These are phyloP conservation scores for Guyanaporus albipodus DNA, from an alignment of 768 basidiomycete species.

Conservation along the genomic window DNA sequence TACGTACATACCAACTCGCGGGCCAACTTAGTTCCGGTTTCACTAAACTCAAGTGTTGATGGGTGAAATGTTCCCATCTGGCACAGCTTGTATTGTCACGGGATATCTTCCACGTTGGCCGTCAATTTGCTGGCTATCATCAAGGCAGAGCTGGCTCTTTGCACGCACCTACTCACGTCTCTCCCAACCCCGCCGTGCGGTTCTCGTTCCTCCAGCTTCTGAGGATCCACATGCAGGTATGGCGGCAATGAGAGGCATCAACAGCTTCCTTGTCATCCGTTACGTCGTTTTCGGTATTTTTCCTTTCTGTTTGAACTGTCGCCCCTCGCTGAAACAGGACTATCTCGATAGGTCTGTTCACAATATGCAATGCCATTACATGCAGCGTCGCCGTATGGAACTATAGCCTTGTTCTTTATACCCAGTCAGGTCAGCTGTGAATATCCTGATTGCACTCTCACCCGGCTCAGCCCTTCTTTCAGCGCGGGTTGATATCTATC, in stretches of 20 bases:
- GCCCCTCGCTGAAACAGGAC: background rate
- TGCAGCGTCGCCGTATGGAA: constrained; percentile 71
- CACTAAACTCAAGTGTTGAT: too few species aligned
- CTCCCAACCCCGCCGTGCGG: constrained; percentile 32
- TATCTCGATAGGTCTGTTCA: constrained; percentile 55
- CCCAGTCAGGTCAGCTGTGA: constrained; percentile 38
- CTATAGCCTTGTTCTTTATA: constrained; percentile 42
- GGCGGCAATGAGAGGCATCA: constrained; percentile 37
- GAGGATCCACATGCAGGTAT: constrained; percentile 28
- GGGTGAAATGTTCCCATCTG: constrained; percentile 12
- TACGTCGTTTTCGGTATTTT: constrained; percentile 56
- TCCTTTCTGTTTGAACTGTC: background rate
- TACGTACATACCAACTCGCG: constrained; percentile 15
- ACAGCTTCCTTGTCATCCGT: constrained; percentile 46
- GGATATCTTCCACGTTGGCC: constrained; percentile 7
- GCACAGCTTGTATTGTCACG: constrained; percentile 14
- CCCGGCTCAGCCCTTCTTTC: constrained; percentile 8
- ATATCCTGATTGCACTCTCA: background rate
- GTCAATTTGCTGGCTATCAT: constrained; percentile 2
- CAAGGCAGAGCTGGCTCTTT: constrained; percentile 30
- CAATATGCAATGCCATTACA: constrained; percentile 61
- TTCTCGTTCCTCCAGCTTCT: constrained; percentile 11
- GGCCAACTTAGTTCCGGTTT: background rate
- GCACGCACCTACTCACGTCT: constrained; percentile 8
- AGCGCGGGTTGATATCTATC: constrained; percentile 55